Base-by-base conservation (phyloP, 306 rosid genomes). In the Nissolia schottii region DNA sequence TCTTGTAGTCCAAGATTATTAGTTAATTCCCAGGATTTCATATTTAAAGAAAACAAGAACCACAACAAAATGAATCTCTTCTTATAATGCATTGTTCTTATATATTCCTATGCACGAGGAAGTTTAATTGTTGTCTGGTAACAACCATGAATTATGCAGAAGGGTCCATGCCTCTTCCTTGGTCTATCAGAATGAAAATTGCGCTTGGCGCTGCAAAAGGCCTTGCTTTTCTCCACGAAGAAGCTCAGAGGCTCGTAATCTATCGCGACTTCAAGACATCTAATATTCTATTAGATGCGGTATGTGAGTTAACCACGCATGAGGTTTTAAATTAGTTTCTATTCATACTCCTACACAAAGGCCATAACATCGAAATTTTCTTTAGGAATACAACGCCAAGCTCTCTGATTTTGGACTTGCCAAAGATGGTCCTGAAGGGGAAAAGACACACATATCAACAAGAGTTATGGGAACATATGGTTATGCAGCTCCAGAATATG, bases 111-210 rank as follows among this genome's bases (percentile, higher is more conserved):
- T 75, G 71, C 58, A n/a, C 51, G 20, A 38, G 77, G 57, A 62
- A 53, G 46, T 65, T 71, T 67, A 83, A 83, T 64, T 80, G 14
- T 77, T 67, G 40, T 71, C 77, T 75, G 85, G 84, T 81, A 77
- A 85, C 77, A 75, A 82, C 86, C 84, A 77, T 76, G 79, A 83
- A 78, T 62, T 74, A 38, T 87, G 79, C 80, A 81, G 89, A 82
- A 92, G 98, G 98, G 86, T 87, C 98, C 79, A 79, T 93, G 90
- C 98, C 98, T 69, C 97, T 93, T 84, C 98, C 98, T 13, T 93
- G 98, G 82, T 55, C 76, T 15, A 77, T 70, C 38, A 62, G 82
- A 77, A 77, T 77, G 82, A 77, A 77, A 70, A 77, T 77, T 54
- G 82, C 82, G 6, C 82, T 77, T 24, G 82, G 82, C 29, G 82